Base-by-base conservation (phyloP, 768 basidiomycete genomes). In the Pisolithus albus region DNA sequence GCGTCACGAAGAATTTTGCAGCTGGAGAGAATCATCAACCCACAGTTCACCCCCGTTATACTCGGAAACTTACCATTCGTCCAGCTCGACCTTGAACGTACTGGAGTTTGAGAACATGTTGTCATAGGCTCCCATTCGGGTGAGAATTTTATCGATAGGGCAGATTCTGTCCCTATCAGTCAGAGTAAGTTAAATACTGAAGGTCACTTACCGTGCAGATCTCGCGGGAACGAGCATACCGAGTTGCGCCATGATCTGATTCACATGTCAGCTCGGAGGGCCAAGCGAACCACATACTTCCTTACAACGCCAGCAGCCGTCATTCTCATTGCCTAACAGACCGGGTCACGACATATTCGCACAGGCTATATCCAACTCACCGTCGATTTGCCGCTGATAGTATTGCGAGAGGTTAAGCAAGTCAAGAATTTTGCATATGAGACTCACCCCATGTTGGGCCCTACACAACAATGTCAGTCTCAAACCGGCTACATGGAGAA, bases 111-210 rank as follows among this genome's bases (percentile, higher is more conserved):
- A 85, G 67, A 93, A 94, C 88, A 95, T 92, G 63, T 93, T 93
- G 62, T 98, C 95, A 64, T 97, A 96, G 3, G 96, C 96, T 9
- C 96, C 96, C 96, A 98, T 98, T 23, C 95, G 84, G 2, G 96
- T 97, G 52, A 92, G 79, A 56, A 99, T 96, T 11, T 85, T 74
- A 63, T 99, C 94, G 2, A 96, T 82, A 2, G 96, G 92, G 54
- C 85, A 87, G 44, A 99, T 64, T 34, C 92, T 92, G 23, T 41
- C 32, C 48, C 36, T 23, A 24, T 56, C 5, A 55, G 47, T 52
- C 26, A 59, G 56, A 21, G 6, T 13, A 21, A 36, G 15, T 8
- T 15, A 16, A 32, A 34, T 41, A 23, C 23, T 26, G 5, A 44
- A 7, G 32, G 39, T 23, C 9, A 63, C 76, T 52, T 57, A 89